A percentile compares a stretch with the other conserved stretches of the same genome.
These are phyloP conservation scores for Trichocomaceae sp. DNA, from an alignment of 2,329 filamentous ascomycete genomes.

Conservation along the genomic window DNA sequence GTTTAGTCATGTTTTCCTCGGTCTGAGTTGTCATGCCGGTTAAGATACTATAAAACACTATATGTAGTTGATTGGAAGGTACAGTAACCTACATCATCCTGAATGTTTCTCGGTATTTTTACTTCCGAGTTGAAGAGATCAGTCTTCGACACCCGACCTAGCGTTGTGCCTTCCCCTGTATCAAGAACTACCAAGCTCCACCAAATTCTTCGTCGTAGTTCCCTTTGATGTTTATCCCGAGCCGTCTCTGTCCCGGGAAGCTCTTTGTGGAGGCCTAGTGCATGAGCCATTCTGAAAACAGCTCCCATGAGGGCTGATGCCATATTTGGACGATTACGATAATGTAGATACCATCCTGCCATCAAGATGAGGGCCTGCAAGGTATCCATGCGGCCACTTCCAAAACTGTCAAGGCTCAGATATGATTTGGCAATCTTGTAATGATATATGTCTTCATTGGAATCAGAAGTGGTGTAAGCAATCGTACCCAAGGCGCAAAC, in stretches of 20 bases:
- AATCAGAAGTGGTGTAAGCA: slow-evolving; percentile 13
- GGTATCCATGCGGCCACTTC: slow-evolving; percentile 16
- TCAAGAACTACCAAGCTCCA: slow-evolving; percentile 19
- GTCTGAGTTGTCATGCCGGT: not conserved
- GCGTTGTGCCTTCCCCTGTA: slow-evolving; percentile 13
- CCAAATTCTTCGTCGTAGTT: slow-evolving; percentile 21
- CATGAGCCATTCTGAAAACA: slow-evolving; percentile 18
- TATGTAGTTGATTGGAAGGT: not conserved
- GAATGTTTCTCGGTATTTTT: slow-evolving; percentile 12
- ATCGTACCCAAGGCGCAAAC: slow-evolving; percentile 19
- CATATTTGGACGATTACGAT: slow-evolving; percentile 19
- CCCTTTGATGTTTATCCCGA: slow-evolving; percentile 10
- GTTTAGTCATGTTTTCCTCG: not conserved
- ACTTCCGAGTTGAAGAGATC: slow-evolving; percentile 6
- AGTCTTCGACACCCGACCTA: slow-evolving; percentile 10
- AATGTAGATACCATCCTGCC: slow-evolving; percentile 19
- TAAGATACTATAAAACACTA: not conserved
- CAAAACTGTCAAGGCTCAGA: slow-evolving; percentile 17
- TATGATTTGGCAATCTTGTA: slow-evolving; percentile 16
- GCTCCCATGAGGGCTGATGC: slow-evolving; percentile 18
- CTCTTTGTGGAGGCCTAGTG: slow-evolving; percentile 16
- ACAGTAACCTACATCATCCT: not conserved
- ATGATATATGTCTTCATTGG: slow-evolving; percentile 15
- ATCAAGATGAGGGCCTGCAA: slow-evolving; percentile 19
- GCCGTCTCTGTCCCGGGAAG: slow-evolving; percentile 2